Percentiles rank a stretch among this genome's conserved stretches.
These are phyloP conservation scores for Trichoderma gamsii DNA, from an alignment of 495 filamentous ascomycete genomes.

Conservation along the genomic window DNA sequence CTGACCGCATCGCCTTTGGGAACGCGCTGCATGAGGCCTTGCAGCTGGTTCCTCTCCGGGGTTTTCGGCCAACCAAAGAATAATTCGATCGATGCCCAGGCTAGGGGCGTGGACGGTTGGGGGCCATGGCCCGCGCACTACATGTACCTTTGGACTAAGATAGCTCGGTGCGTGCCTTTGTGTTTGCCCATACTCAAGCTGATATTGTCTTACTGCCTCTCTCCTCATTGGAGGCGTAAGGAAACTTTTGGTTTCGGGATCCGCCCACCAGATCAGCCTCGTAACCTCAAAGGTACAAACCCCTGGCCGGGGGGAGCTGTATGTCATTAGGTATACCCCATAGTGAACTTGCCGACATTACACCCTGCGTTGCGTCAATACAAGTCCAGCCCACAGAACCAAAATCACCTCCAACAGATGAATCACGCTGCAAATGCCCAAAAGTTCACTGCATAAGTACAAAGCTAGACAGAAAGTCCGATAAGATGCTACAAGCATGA, in stretches of 20 bases:
- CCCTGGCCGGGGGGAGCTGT: not conserved
- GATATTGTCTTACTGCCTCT: not conserved
- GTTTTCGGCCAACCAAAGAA: not conserved
- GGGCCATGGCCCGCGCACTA: not conserved
- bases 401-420: not conserved
- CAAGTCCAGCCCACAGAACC: not conserved
- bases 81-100: not conserved
- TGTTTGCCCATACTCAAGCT: not conserved
- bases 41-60: not conserved
- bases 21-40: not conserved
- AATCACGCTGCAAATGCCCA: not conserved
- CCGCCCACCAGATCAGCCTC: not conserved
- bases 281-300: not conserved
- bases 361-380: not conserved
- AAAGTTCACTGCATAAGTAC: not conserved
- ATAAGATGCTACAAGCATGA: not conserved
- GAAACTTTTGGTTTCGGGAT: not conserved
- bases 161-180: not conserved
- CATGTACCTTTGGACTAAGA: not conserved
- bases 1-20: not conserved
- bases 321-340: not conserved
- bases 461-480: not conserved
- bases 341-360: not conserved
- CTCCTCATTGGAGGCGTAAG: not conserved
- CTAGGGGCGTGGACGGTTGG: not conserved